Conservation (phyloP, 768 basidiomycete species). For the Xerocomellus amylosporus region DNA sequence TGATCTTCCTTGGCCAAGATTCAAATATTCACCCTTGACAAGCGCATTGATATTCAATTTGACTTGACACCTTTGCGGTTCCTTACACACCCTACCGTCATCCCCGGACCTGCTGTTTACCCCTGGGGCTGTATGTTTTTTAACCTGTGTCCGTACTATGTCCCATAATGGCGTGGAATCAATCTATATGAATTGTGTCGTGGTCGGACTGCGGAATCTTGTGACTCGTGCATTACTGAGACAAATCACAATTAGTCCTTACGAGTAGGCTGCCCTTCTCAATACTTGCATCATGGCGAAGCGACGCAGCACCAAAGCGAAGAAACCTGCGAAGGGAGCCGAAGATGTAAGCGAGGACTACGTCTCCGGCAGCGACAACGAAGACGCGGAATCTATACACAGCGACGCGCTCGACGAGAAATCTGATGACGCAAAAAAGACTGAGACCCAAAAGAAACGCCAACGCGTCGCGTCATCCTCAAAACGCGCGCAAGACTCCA, state of each 20-base stretch:
- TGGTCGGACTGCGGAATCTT: too few species aligned
- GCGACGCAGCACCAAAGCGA: constrained; percentile 5
- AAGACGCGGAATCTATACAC: constrained; percentile 28
- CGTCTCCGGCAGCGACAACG: constrained; percentile 10
- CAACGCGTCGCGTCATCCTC: constrained; percentile 24
- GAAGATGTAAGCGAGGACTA: constrained; percentile 13
- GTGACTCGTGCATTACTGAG: background rate
- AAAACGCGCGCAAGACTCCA: constrained; percentile 25
- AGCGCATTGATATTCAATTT: too few species aligned
- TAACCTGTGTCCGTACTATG: too few species aligned
- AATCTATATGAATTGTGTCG: background rate
- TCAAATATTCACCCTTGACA: background rate
- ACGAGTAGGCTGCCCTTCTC: background rate
- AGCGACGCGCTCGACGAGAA: constrained; percentile 49
- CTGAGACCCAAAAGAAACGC: constrained; percentile 18
- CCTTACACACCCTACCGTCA: background rate
- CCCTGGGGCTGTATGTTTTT: background rate
- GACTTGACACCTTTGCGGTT: too few species aligned
- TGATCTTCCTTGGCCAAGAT: background rate
- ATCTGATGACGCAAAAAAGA: constrained; percentile 19
- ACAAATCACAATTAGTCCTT: background rate
- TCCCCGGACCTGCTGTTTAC: background rate
- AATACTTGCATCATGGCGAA: constrained; percentile 18
- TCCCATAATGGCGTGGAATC: background rate
- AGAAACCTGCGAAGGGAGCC: background rate